These are phyloP conservation scores for Colletotrichum simmondsii DNA, from an alignment of 2,329 filamentous ascomycete genomes.

Conservation along the genomic window DNA sequence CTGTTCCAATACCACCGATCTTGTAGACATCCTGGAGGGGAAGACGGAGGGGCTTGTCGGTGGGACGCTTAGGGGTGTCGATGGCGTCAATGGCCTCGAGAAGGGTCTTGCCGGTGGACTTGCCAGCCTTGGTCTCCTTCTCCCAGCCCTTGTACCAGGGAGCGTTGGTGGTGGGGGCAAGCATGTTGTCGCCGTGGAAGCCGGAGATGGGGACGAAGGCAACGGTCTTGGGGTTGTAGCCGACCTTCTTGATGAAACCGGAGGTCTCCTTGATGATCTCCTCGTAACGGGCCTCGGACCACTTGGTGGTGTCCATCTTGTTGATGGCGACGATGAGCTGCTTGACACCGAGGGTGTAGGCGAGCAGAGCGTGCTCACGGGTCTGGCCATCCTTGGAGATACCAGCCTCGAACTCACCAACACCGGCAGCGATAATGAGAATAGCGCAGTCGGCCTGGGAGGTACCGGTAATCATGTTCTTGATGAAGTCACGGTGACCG, in stretches of 20 bases:
- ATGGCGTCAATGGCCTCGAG: slow-evolving; percentile 99
- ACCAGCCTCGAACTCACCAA: slow-evolving; percentile 99
- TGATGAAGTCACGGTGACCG: slow-evolving; percentile 99
- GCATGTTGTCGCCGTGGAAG: slow-evolving; percentile 99
- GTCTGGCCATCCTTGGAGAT: slow-evolving; percentile 99
- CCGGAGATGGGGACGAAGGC: slow-evolving; percentile 99
- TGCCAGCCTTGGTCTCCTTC: slow-evolving; percentile 94
- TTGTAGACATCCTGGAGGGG: slow-evolving; percentile 99
- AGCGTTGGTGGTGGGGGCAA: slow-evolving; percentile 88
- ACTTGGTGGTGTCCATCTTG: slow-evolving; percentile 99
- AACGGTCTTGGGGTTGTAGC: slow-evolving; percentile 99
- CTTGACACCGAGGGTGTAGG: slow-evolving; percentile 99
- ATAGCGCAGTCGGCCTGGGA: slow-evolving; percentile 99
- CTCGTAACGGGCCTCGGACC: slow-evolving; percentile 94
- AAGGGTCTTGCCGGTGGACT: slow-evolving; percentile 94
- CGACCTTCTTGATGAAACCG: slow-evolving; percentile 99
- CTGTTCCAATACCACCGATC: slow-evolving; percentile 99
- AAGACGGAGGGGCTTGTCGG: slow-evolving; percentile 99
- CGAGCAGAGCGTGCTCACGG: slow-evolving; percentile 99
- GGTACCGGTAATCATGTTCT: slow-evolving; percentile 99
- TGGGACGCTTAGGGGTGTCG: slow-evolving; percentile 90
- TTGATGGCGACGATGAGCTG: slow-evolving; percentile 99
- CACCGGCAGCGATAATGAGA: slow-evolving; percentile 99
- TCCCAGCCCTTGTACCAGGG: slow-evolving; percentile 99
- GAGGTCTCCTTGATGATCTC: slow-evolving; percentile 99